Conservation (phyloP, 1,284 basidiomycete species). For the Phellinidium pouzarii region DNA sequence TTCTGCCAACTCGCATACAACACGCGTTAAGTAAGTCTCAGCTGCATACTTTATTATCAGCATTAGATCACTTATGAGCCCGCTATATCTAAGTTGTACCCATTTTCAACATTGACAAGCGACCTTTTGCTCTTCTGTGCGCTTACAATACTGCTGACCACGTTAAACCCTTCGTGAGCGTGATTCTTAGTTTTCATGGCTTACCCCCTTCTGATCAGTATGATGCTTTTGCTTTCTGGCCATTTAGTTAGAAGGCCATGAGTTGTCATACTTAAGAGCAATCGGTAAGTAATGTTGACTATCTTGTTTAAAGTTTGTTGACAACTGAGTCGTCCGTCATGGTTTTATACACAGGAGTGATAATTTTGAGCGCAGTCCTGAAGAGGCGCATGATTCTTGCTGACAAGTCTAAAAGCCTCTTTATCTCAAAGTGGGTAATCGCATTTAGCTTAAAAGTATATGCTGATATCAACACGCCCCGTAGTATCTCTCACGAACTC, state of each 20-base stretch:
- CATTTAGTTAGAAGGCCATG: constrained; percentile 79
- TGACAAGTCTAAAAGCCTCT: constrained; percentile 87
- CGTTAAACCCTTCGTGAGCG: constrained; percentile 70
- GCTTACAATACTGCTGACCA: constrained; percentile 83
- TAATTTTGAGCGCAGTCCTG: constrained; percentile 89
- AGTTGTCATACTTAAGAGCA: constrained; percentile 85
- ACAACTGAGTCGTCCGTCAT: constrained; percentile 18
- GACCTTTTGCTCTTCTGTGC: constrained; percentile 87
- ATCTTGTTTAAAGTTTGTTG: constrained; percentile 6
- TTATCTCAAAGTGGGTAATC: constrained; percentile 75
- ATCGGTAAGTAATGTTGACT: constrained; percentile 45
- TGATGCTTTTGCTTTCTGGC: constrained; percentile 7
- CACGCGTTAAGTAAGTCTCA: constrained; percentile 70
- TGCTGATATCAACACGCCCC: constrained; percentile 18
- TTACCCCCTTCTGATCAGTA: background rate
- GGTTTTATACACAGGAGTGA: constrained; percentile 84
- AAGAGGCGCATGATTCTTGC: constrained; percentile 91
- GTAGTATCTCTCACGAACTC: constrained; percentile 89
- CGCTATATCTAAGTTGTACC: constrained; percentile 58
- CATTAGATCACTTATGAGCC: background rate
- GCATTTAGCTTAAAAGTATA: constrained; percentile 19
- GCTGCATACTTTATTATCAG: background rate
- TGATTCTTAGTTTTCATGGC: background rate
- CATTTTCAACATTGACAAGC: constrained; percentile 90
- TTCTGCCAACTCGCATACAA: constrained; percentile 74